Percentiles rank a stretch among this genome's conserved stretches.
phyloP scores from a whole-genome alignment of 1,284 basidiomycete species.

The Rhodofomes roseus region DNA sequence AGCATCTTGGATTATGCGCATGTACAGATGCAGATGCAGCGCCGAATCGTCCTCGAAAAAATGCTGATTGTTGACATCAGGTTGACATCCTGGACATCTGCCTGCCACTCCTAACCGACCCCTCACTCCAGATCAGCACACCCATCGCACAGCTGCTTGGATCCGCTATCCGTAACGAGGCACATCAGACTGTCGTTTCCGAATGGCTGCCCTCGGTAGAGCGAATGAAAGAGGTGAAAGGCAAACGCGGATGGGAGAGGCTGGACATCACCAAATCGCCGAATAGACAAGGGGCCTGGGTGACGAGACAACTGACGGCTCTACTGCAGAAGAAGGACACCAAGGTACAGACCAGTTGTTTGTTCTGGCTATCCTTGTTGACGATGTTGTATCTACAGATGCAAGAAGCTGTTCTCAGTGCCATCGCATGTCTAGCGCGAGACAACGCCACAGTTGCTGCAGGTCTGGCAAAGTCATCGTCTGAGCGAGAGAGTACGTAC shows the following conservation, averaged over 20 bases:
- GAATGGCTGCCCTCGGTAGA: conserved; percentile 63
- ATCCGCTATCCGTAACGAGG: conserved; percentile 43
- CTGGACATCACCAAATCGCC: conserved; percentile 39
- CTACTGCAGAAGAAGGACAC: conserved; percentile 48
- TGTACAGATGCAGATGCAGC: too few species aligned
- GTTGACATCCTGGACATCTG: conserved; percentile 59
- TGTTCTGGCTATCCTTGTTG: neutral
- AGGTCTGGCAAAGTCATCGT: conserved; percentile 38
- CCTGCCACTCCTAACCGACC: conserved; percentile 54
- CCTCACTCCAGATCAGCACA: conserved; percentile 36
- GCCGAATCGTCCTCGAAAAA: neutral
- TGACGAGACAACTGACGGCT: conserved; percentile 43
- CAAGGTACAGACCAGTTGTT: conserved; percentile 37
- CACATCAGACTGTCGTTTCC: conserved; percentile 54
- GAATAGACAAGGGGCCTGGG: conserved; percentile 53
- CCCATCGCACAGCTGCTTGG: conserved; percentile 58
- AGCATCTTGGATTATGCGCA: too few species aligned
- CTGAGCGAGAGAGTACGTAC: conserved; percentile 34
- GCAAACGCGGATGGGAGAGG: conserved; percentile 67
- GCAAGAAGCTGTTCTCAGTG: conserved; percentile 68
- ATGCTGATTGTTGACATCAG: conserved; percentile 26
- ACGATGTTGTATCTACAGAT: conserved; percentile 34
- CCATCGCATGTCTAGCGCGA: conserved; percentile 66
- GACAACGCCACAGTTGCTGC: conserved; percentile 56
- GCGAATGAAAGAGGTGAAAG: conserved; percentile 49